Base-by-base conservation (phyloP, 106 monocot genomes). In the Phalaenopsis aphrodite region DNA sequence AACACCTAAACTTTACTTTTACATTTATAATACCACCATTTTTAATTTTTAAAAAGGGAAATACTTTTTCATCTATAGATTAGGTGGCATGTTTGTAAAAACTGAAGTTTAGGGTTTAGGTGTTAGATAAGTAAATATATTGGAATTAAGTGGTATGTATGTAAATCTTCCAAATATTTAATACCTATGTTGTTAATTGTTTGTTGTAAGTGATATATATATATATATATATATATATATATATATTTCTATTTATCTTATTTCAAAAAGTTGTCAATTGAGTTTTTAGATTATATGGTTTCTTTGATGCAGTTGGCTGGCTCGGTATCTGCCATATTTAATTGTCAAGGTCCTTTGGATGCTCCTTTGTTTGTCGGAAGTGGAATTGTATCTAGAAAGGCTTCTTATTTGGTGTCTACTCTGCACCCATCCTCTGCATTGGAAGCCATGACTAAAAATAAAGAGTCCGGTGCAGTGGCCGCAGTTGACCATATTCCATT, bases 331-430 rank as follows among this genome's bases (percentile, higher is more conserved):
- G 92, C 99, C 80, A 86, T 95, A 78, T 93, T 99, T 61, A 99
- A 99, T 73, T 99, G 95, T 86, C 99, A 99, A 91, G 99, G 99
- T 64, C 95, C 95, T 56, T 65, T 99, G 77, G 95, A 95, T 84
- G 93, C 95, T 79, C 99, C 99, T 76, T 39, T 90, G 36, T 90
- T 99, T 89, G 99, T 99, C 78, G 99, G 99, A 82, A 99, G 99
- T 85, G 99, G 89, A 88, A 89, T 91, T 16, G 79, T 95, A 71
- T 91, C 99, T 38, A 91, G 93, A 81, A 99, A 99, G 84, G 81
- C 82, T 78, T 87, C 86, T 81, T 76, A 95, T 73, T 83, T 78
- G 23, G 78, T 80, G 52, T 80, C 88, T 71, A 77, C 73, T 83
- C 80, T 82, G 69, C 84, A 83, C 76, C 82, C 83, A 49, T 91